These are phyloP conservation scores for Kuraishia hungarica DNA, from an alignment of 805 yeast genomes.

Conservation along the genomic window DNA sequence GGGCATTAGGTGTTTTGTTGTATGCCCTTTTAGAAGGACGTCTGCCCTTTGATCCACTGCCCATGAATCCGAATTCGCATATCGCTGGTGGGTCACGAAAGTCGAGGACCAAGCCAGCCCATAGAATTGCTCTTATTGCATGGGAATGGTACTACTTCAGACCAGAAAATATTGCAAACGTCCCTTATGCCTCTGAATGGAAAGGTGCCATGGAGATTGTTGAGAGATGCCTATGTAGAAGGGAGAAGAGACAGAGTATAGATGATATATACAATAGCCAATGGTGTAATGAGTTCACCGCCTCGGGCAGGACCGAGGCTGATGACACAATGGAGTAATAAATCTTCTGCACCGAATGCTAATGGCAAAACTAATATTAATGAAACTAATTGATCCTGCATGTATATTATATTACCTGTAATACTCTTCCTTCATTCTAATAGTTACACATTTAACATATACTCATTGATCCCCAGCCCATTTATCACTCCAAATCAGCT, in stretches of 20 bases:
- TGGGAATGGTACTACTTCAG: conserved; percentile 73
- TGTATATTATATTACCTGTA: too few species aligned
- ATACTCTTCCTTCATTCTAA: too few species aligned
- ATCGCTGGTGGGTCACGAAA: conserved; percentile 32
- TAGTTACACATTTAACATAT: too few species aligned
- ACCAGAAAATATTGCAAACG: conserved; percentile 11
- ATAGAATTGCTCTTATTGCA: conserved; percentile 84
- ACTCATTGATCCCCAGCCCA: not conserved
- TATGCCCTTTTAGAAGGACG: conserved; percentile 80
- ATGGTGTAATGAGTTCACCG: conserved; percentile 20
- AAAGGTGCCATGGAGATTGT: conserved; percentile 40
- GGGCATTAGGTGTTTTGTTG: conserved; percentile 93
- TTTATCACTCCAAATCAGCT: conserved; percentile 7
- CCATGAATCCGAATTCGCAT: conserved; percentile 28
- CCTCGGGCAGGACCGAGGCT: not conserved
- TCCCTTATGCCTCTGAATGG: conserved; percentile 25
- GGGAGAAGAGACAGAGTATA: conserved; percentile 33
- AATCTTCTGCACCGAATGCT: not conserved
- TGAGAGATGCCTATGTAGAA: conserved; percentile 36
- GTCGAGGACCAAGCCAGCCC: conserved; percentile 57
- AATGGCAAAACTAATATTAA: not conserved
- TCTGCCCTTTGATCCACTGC: conserved; percentile 87
- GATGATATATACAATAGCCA: conserved; percentile 20
- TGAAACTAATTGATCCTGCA: too few species aligned
- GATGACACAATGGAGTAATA: not conserved